Conservation (phyloP, 768 basidiomycete species). For the Mycena crocata region DNA sequence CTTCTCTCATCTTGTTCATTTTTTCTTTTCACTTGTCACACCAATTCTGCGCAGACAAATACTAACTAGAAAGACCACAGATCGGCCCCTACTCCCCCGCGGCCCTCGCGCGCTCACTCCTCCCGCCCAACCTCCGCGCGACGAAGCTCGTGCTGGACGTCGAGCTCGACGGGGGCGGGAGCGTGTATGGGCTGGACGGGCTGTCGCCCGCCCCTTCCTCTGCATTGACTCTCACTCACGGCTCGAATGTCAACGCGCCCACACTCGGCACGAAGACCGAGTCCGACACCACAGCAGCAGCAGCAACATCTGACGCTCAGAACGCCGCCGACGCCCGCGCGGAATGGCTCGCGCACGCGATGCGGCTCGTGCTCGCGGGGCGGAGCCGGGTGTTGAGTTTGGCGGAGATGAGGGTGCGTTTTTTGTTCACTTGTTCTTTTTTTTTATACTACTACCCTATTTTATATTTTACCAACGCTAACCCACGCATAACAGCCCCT, state of each 20-base stretch:
- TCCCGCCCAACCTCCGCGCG: conserved; percentile 81
- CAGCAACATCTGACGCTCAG: too few relatives aligned
- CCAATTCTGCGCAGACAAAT: too few relatives aligned
- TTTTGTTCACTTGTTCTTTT: neutral
- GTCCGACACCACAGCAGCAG: conserved; percentile 22
- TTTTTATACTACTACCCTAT: neutral
- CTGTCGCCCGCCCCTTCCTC: neutral
- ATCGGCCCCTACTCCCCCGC: conserved; percentile 86
- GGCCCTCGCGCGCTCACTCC: conserved; percentile 77
- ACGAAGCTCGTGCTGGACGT: conserved; percentile 78
- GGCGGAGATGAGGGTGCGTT: conserved; percentile 75
- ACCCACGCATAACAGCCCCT: conserved; percentile 55
- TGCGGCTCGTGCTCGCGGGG: conserved; percentile 76
- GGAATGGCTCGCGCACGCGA: conserved; percentile 69
- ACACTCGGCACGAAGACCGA: conserved; percentile 26
- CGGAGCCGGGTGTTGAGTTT: conserved; percentile 80
- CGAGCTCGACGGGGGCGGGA: conserved; percentile 65
- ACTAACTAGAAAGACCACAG: conserved; percentile 47
- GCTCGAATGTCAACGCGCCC: conserved; percentile 49
- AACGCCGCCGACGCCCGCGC: conserved; percentile 65
- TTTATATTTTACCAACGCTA: neutral
- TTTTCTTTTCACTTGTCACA: too few relatives aligned
- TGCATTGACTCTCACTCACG: conserved; percentile 29
- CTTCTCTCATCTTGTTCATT: too few relatives aligned
- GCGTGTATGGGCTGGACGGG: too few relatives aligned